A percentile compares a stretch with the other conserved stretches of the same genome.
Evolutionary conservation across 345 rosid genomes (phyloP).

Genomic region (Tarenaya hassleriana): DNA sequence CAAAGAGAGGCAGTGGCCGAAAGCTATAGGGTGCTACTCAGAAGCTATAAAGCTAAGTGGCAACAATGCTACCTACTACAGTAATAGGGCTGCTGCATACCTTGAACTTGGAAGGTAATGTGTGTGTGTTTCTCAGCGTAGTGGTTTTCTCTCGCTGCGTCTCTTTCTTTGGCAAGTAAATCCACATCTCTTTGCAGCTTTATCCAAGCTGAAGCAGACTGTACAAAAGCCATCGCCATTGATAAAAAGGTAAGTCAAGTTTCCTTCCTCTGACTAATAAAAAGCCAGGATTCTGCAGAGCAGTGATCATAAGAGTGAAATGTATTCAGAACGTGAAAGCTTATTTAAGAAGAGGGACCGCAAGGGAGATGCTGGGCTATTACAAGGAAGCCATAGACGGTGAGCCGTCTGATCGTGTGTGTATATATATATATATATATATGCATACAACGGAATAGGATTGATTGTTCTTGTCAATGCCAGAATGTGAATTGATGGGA

Average conservation of each 20-base stretch:
- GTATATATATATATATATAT: too few relatives aligned
- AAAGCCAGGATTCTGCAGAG: too few relatives aligned
- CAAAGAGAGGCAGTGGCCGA: conserved; percentile 81
- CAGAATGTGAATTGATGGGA: too few relatives aligned
- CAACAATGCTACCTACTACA: conserved; percentile 81
- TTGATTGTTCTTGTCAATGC: too few relatives aligned
- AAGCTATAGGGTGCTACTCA: conserved; percentile 68
- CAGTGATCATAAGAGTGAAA: too few relatives aligned
- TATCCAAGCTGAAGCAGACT: conserved; percentile 86
- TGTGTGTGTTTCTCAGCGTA: conserved; percentile 12
- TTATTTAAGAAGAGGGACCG: conserved; percentile 90
- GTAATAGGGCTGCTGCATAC: conserved; percentile 96
- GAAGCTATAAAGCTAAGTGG: conserved; percentile 82
- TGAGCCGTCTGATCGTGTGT: too few relatives aligned
- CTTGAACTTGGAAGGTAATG: conserved; percentile 69
- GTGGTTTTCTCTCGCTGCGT: conserved; percentile 5
- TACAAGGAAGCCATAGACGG: conserved; percentile 86
- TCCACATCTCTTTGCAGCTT: conserved; percentile 43
- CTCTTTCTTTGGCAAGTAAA: conserved; percentile 13
- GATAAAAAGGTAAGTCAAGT: conserved; percentile 96
- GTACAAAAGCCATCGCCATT: conserved; percentile 67
- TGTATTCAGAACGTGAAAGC: conserved; percentile 76
- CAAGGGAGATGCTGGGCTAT: conserved; percentile 80
- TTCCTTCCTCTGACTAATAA: conserved; percentile 16
- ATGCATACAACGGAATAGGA: too few relatives aligned